Evolutionary conservation across 1,284 basidiomycete genomes (phyloP).

Genomic region (Naganishia sp.): DNA sequence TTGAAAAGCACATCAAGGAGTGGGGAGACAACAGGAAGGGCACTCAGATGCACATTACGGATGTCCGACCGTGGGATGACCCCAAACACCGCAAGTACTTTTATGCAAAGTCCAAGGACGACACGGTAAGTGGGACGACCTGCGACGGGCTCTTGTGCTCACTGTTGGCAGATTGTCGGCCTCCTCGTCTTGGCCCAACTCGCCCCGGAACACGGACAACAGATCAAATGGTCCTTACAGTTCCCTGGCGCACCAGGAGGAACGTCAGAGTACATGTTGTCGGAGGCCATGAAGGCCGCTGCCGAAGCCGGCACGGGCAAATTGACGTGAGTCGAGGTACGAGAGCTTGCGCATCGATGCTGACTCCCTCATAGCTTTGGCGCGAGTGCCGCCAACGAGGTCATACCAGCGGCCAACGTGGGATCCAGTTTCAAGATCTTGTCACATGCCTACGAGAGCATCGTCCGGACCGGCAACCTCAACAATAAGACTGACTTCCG

Average conservation of each 20-base stretch:
- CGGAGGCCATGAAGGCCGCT: slow-evolving; percentile 58
- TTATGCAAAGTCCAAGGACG: slow-evolving; percentile 57
- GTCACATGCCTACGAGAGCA: slow-evolving; percentile 57
- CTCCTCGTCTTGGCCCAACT: slow-evolving; percentile 62
- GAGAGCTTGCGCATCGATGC: slow-evolving; percentile 7
- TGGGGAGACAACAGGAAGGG: slow-evolving; percentile 59
- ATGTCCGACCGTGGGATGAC: slow-evolving; percentile 61
- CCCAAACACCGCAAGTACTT: slow-evolving; percentile 61
- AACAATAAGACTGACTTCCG: slow-evolving; percentile 58
- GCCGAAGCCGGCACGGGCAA: slow-evolving; percentile 55
- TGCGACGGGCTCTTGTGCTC: neutral
- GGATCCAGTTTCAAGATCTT: slow-evolving; percentile 55
- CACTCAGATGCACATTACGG: slow-evolving; percentile 62
- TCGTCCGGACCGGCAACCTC: slow-evolving; percentile 56
- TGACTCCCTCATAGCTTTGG: slow-evolving; percentile 49
- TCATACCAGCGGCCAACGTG: slow-evolving; percentile 54
- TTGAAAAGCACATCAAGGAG: slow-evolving; percentile 57
- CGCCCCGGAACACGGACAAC: slow-evolving; percentile 59
- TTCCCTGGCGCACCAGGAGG: slow-evolving; percentile 62
- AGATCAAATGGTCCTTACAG: slow-evolving; percentile 64
- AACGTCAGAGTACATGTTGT: slow-evolving; percentile 58
- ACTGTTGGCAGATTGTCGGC: slow-evolving; percentile 48
- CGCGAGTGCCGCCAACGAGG: slow-evolving; percentile 54
- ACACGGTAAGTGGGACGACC: slow-evolving; percentile 45
- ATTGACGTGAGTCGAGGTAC: slow-evolving; percentile 52